Evolutionary conservation across 2,329 filamentous ascomycete genomes (phyloP).

Genomic region (Penicillium frequentans): DNA sequence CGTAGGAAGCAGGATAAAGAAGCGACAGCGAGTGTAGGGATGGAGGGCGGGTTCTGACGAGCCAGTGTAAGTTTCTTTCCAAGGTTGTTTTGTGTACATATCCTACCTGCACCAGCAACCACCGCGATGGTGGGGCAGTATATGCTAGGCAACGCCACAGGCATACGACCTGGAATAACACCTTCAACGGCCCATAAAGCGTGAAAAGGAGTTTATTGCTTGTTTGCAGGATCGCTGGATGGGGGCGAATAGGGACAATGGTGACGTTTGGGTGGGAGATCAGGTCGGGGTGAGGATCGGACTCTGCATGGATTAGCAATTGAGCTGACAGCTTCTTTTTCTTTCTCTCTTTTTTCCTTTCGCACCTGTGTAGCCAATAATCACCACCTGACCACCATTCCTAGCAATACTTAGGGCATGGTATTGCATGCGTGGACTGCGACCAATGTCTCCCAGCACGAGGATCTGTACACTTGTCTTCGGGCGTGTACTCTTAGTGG

Average conservation of each 20-base stretch:
- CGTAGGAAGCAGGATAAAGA: constrained; percentile 71
- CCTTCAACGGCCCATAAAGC: constrained; percentile 77
- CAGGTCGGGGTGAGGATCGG: constrained; percentile 76
- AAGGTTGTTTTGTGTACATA: neutral
- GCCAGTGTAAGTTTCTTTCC: neutral
- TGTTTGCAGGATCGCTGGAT: constrained; percentile 66
- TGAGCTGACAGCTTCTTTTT: neutral
- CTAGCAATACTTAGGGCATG: constrained; percentile 90
- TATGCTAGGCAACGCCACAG: constrained; percentile 75
- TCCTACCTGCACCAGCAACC: constrained; percentile 77
- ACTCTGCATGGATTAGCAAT: constrained; percentile 55
- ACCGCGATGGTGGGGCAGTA: constrained; percentile 69
- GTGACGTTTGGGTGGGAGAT: constrained; percentile 66
- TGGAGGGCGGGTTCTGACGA: constrained; percentile 83
- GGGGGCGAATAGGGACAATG: constrained; percentile 67
- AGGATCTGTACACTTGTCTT: constrained; percentile 71
- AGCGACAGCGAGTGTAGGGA: constrained; percentile 81
- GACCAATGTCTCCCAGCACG: constrained; percentile 91
- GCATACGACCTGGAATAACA: constrained; percentile 74
- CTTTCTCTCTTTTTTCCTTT: neutral
- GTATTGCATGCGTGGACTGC: constrained; percentile 97
- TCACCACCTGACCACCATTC: constrained; percentile 74
- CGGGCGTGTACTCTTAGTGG: constrained; percentile 10
- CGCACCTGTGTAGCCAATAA: constrained; percentile 84
- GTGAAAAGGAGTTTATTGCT: constrained; percentile 74